A percentile compares a stretch with the other conserved stretches of the same genome.
Conservation (phyloP, 2,329 filamentous ascomycete genomes). For the Elsinoe arachidis region DNA sequence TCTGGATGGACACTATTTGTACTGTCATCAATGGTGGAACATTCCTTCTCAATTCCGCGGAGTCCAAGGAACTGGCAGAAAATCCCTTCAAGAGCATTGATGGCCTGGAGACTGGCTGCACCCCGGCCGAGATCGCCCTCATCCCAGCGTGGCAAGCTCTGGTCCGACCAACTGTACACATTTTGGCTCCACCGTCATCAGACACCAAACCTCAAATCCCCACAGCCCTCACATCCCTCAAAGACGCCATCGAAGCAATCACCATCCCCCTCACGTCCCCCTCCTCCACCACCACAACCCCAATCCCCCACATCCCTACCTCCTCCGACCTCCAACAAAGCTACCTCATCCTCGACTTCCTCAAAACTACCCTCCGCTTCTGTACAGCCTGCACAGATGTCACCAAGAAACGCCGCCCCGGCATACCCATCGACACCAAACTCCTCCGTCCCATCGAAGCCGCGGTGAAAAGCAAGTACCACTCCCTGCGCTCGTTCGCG, state of each 20-base stretch:
- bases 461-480: conserved; percentile 17
- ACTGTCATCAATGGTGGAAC: conserved; percentile 7
- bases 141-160: conserved; percentile 3
- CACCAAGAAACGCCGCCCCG: neutral
- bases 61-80: neutral
- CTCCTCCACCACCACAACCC: neutral
- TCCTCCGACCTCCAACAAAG: neutral
- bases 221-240: neutral
- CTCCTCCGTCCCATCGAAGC: conserved; percentile 18
- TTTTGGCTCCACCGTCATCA: neutral
- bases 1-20: conserved; percentile 16
- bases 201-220: too few species aligned
- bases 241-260: neutral
- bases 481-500: conserved; percentile 20
- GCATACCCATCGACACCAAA: neutral
- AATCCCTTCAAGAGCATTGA: too few species aligned
- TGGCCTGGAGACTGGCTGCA: conserved; percentile 12
- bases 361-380: neutral
- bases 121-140: conserved; percentile 3
- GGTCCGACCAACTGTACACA: neutral
- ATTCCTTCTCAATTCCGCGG: conserved; percentile 11
- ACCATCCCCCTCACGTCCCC: neutral
- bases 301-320: neutral
- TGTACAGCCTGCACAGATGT: neutral
- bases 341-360: neutral